A percentile compares a stretch with the other conserved stretches of the same genome.
phyloP scores from a whole-genome alignment of 2,329 filamentous ascomycete species.

The Paraconiothyrium sp. region DNA sequence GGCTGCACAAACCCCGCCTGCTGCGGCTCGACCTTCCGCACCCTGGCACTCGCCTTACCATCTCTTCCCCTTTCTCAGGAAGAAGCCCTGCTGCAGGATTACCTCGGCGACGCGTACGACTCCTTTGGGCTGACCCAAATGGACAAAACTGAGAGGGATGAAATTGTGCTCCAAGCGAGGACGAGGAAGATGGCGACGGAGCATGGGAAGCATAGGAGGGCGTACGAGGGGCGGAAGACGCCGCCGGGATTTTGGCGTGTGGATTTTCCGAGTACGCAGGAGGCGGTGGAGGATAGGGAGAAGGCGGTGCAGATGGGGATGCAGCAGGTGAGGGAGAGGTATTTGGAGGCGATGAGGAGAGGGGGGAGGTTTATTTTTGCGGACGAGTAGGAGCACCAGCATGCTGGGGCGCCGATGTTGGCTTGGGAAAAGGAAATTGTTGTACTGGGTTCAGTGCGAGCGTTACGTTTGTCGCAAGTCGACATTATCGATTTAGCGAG shows the following conservation, averaged over 20 bases:
- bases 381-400: conserved; percentile 71
- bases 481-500: background rate
- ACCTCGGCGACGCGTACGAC: conserved; percentile 58
- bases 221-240: conserved; percentile 74
- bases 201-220: conserved; percentile 79
- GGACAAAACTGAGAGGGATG: conserved; percentile 67
- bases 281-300: conserved; percentile 71
- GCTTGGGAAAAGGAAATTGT: background rate
- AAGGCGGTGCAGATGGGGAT: conserved; percentile 72
- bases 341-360: conserved; percentile 81
- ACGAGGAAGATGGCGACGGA: conserved; percentile 76
- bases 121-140: conserved; percentile 56
- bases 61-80: conserved; percentile 46
- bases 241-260: conserved; percentile 91
- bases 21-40: conserved; percentile 76
- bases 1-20: conserved; percentile 81
- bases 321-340: conserved; percentile 74
- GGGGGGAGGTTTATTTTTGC: conserved; percentile 82
- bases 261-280: conserved; percentile 90
- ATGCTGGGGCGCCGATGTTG: background rate
- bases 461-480: background rate
- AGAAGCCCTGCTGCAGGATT: conserved; percentile 61
- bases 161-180: conserved; percentile 78
- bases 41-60: conserved; percentile 63
- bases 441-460: background rate